Conservation (phyloP, 1,284 basidiomycete genomes). For the Moesziomyces aphidis region DNA sequence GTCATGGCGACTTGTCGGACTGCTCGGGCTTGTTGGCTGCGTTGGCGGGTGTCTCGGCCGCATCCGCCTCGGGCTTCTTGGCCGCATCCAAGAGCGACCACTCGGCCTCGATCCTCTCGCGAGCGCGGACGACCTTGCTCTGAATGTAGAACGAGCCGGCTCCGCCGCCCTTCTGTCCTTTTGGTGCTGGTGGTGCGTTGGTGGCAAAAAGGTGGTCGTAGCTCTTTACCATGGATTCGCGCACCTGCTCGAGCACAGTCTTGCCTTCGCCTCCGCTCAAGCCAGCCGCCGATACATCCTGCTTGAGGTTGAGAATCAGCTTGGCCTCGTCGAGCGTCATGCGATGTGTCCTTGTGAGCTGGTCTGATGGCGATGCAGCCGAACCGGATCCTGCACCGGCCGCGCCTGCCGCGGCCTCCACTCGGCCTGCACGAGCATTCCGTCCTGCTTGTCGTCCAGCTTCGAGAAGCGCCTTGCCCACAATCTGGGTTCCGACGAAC, state of each 20-base stretch:
- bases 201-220: conserved; percentile 94
- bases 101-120: conserved; percentile 93
- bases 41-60: conserved; percentile 11
- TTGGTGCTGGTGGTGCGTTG: conserved; percentile 72
- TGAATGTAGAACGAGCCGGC: conserved; percentile 78
- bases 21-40: conserved; percentile 20
- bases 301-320: conserved; percentile 90
- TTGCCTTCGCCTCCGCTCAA: conserved; percentile 28
- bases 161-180: conserved; percentile 64
- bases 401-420: conserved; percentile 77
- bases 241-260: conserved; percentile 46
- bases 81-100: conserved; percentile 53
- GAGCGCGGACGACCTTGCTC: conserved; percentile 93
- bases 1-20: conserved; percentile 25
- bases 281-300: conserved; percentile 68
- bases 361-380: conserved; percentile 59
- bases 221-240: conserved; percentile 71
- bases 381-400: conserved; percentile 70
- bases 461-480: conserved; percentile 91
- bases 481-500: conserved; percentile 81
- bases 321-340: conserved; percentile 98
- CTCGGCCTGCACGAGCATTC: conserved; percentile 83
- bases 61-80: conserved; percentile 30
- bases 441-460: conserved; percentile 91
- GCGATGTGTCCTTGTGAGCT: conserved; percentile 77